Percentiles rank a stretch among this genome's conserved stretches.
These are phyloP conservation scores for Vinca minor DNA, from an alignment of 257 asterid genomes.

Conservation along the genomic window DNA sequence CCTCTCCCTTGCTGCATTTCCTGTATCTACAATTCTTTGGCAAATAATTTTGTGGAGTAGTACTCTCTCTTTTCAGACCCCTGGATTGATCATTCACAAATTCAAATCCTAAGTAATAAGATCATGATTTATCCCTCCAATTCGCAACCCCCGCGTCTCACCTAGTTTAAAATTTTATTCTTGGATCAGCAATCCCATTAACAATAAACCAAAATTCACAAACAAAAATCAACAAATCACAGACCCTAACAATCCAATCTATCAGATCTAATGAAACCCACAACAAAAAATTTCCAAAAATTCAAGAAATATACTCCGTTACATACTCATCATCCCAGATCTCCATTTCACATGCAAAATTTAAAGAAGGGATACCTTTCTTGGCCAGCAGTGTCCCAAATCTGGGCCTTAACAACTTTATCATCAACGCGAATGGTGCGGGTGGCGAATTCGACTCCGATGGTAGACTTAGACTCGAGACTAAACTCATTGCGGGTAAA, in stretches of 20 bases:
- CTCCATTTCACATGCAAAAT: slow-evolving; percentile 1
- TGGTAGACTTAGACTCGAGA: slow-evolving; percentile 52
- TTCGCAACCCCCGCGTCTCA: neutral
- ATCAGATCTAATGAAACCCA: slow-evolving; percentile 20
- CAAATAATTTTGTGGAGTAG: too few relatives aligned
- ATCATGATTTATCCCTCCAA: neutral
- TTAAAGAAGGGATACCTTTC: slow-evolving; percentile 30
- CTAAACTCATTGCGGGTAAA: slow-evolving; percentile 57
- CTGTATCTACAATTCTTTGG: too few relatives aligned
- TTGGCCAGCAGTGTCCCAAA: slow-evolving; percentile 65
- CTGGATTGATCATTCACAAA: neutral
- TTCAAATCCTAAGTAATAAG: neutral
- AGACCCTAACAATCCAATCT: slow-evolving; percentile 7
- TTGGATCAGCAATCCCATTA: neutral
- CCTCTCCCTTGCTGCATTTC: neutral
- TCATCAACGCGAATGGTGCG: slow-evolving; percentile 46
- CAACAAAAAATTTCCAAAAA: neutral
- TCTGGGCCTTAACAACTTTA: slow-evolving; percentile 59
- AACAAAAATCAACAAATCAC: slow-evolving; percentile 1
- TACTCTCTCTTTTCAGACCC: neutral
- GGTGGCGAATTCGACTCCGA: slow-evolving; percentile 56
- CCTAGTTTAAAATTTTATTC: neutral
- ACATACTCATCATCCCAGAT: slow-evolving; percentile 16
- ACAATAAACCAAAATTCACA: neutral
- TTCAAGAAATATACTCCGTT: neutral